Conservation (phyloP, 805 yeast genomes). For the Jamesozyma spencerorum region DNA sequence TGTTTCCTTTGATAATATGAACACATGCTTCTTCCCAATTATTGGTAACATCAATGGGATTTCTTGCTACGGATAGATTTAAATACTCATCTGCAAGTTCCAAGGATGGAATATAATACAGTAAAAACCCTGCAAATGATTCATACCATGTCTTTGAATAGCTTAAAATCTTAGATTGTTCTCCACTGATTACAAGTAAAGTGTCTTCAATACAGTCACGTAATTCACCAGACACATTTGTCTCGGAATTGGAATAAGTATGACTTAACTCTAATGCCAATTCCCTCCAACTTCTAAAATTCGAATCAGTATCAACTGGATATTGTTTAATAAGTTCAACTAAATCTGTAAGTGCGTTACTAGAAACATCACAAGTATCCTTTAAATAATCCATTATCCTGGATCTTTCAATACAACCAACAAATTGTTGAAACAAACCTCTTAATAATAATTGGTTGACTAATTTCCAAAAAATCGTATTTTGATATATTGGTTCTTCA, state of each 20-base stretch:
- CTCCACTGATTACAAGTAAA: conserved; percentile 31
- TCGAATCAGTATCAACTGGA: conserved; percentile 26
- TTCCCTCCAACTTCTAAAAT: conserved; percentile 34
- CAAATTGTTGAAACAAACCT: conserved; percentile 53
- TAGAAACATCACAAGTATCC: conserved; percentile 16
- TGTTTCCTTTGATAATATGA: conserved; percentile 47
- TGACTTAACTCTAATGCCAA: conserved; percentile 23
- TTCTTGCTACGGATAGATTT: conserved; percentile 27
- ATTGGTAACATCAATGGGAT: conserved; percentile 32
- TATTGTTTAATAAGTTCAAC: conserved; percentile 29
- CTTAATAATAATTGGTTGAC: conserved; percentile 48
- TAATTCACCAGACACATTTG: conserved; percentile 18
- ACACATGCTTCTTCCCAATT: conserved; percentile 50
- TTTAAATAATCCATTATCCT: conserved; percentile 13
- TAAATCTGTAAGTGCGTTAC: conserved; percentile 28
- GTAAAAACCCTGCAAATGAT: conserved; percentile 43
- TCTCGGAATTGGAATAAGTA: conserved; percentile 18
- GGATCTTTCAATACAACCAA: conserved; percentile 27
- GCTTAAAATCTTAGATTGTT: conserved; percentile 38
- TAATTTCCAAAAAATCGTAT: conserved; percentile 52
- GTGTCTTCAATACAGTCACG: conserved; percentile 27
- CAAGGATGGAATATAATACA: conserved; percentile 50
- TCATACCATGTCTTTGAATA: conserved; percentile 63
- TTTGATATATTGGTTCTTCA: conserved; percentile 32
- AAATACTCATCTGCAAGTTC: conserved; percentile 36